Evolutionary conservation across 805 yeast species (phyloP).

Genomic region (Candida michaelii): DNA sequence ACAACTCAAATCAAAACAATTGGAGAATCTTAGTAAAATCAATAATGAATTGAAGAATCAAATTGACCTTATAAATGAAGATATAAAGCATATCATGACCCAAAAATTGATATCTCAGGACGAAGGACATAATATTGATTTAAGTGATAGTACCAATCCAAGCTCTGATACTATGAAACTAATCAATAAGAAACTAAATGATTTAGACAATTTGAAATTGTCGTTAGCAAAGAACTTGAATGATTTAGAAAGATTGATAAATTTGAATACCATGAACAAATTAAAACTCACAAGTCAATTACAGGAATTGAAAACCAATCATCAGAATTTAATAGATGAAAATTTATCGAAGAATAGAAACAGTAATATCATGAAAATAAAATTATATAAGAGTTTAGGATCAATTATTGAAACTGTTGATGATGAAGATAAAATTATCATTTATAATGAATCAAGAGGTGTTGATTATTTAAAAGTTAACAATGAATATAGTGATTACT

Average conservation of each 20-base stretch:
- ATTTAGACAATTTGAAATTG: conserved; percentile 48
- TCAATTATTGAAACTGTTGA: conserved; percentile 40
- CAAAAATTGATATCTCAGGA: conserved; percentile 8
- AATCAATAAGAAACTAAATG: conserved; percentile 26
- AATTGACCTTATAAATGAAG: conserved; percentile 14
- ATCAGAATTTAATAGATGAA: conserved; percentile 26
- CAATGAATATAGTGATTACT: conserved; percentile 60
- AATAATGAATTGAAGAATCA: conserved; percentile 13
- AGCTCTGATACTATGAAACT: conserved; percentile 27
- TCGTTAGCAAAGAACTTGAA: conserved; percentile 53
- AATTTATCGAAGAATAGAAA: conserved; percentile 38
- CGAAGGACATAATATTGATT: conserved; percentile 11
- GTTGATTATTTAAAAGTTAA: conserved; percentile 51
- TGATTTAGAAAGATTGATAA: conserved; percentile 46
- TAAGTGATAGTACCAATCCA: neutral
- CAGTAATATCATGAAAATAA: conserved; percentile 51
- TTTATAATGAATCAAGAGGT: conserved; percentile 48
- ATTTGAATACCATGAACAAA: conserved; percentile 28
- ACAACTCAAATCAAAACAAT: conserved; percentile 25
- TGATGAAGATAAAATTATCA: conserved; percentile 25
- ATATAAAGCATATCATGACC: conserved; percentile 17
- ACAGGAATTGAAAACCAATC: conserved; percentile 33
- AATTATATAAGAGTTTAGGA: conserved; percentile 62
- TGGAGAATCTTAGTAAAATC: conserved; percentile 14
- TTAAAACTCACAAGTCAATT: conserved; percentile 39